These are phyloP conservation scores for Trypanosomatidae sp. DNA, from an alignment of 208 protist genomes.

Conservation along the genomic window DNA sequence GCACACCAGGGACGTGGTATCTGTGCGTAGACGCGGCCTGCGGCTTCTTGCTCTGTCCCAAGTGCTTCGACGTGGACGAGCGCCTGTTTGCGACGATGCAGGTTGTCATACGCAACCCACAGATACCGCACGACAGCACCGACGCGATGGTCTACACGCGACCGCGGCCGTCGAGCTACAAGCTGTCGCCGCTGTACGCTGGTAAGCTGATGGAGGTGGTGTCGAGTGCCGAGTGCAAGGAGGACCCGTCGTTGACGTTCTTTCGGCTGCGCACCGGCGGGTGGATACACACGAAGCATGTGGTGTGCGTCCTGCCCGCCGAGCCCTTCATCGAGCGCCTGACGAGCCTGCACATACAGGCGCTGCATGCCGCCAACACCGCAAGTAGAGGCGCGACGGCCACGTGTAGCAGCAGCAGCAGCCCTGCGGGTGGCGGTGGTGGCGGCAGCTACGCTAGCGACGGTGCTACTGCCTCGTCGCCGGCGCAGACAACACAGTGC, in stretches of 20 bases:
- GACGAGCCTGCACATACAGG: constrained; percentile 14
- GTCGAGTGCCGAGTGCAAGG: constrained; percentile 26
- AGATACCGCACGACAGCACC: constrained; percentile 24
- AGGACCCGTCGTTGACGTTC: constrained; percentile 30
- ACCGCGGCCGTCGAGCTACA: constrained; percentile 29
- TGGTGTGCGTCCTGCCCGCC: constrained; percentile 39
- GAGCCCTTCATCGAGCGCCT: constrained; percentile 23
- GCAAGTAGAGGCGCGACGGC: no score
- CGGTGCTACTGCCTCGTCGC: no score
- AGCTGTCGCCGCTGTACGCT: constrained; percentile 47
- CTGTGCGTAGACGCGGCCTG: constrained; percentile 27
- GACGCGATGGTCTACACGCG: constrained; percentile 40
- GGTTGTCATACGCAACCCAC: constrained; percentile 59
- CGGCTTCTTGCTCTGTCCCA: constrained; percentile 41
- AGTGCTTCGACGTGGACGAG: constrained; percentile 74
- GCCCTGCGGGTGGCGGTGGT: no score
- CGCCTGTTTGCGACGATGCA: constrained; percentile 28
- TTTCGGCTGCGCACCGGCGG: constrained; percentile 55
- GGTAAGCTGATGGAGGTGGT: constrained; percentile 51
- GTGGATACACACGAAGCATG: constrained; percentile 54
- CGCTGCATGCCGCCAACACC: constrained; percentile 2
- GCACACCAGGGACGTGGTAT: constrained; percentile 40
- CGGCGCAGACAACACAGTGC: no score
- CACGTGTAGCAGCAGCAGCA: no score
- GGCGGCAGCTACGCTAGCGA: constrained; percentile 8